phyloP scores from a whole-genome alignment of 2,329 filamentous ascomycete species.

The Beauveria rudraprayagi region DNA sequence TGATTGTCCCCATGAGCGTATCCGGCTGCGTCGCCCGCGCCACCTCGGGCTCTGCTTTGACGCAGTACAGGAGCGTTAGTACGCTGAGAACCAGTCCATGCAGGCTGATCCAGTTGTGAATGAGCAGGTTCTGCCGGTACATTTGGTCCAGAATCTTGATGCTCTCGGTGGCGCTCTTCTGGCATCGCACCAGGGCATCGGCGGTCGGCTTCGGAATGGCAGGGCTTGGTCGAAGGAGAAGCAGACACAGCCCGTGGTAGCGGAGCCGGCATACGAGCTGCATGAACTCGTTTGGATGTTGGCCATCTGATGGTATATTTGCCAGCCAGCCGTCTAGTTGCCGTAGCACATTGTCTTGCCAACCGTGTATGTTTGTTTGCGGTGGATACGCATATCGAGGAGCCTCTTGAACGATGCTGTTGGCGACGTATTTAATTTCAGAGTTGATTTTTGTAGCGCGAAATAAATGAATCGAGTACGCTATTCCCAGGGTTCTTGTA shows the following conservation, averaged over 20 bases:
- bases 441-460: constrained; percentile 41
- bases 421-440: constrained; percentile 49
- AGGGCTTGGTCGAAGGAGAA: constrained; percentile 43
- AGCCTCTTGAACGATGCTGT: constrained; percentile 39
- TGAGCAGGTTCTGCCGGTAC: constrained; percentile 35
- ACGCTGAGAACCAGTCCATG: constrained; percentile 40
- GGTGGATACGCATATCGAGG: constrained; percentile 42
- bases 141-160: constrained; percentile 34
- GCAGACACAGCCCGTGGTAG: constrained; percentile 40
- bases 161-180: constrained; percentile 32
- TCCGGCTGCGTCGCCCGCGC: constrained; percentile 29
- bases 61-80: constrained; percentile 42
- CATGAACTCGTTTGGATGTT: constrained; percentile 17
- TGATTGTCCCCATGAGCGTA: constrained; percentile 32
- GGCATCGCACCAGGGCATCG: constrained; percentile 32
- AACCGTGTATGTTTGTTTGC: constrained; percentile 34
- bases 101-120: constrained; percentile 41
- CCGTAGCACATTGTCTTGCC: constrained; percentile 36
- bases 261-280: constrained; percentile 32
- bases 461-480: constrained; percentile 41
- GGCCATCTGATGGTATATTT: constrained; percentile 23
- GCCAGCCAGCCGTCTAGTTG: constrained; percentile 33
- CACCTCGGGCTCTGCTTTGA: constrained; percentile 37
- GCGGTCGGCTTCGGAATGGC: constrained; percentile 39
- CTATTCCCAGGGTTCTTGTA: constrained; percentile 23